A percentile compares a stretch with the other conserved stretches of the same genome.
phyloP scores from a whole-genome alignment of 306 rosid genomes.

The Dalbergia oliveri region DNA sequence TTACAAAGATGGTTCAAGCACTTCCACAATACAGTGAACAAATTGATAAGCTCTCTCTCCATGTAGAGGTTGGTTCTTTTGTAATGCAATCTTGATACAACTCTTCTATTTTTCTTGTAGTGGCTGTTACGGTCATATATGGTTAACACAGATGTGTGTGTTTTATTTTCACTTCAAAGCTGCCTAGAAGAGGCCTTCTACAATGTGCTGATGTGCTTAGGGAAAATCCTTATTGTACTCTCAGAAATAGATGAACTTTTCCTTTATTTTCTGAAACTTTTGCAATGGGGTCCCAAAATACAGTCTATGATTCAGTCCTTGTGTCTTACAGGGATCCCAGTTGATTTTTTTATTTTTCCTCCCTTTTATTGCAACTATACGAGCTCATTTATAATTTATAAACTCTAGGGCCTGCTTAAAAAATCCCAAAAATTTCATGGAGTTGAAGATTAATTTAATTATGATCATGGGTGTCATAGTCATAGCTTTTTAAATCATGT shows the following conservation, averaged over 20 bases:
- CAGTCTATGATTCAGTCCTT: constrained; percentile 30
- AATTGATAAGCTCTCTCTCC: constrained; percentile 94
- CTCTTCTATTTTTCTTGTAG: background rate
- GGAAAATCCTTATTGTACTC: constrained; percentile 26
- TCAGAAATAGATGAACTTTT: background rate
- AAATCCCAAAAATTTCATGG: background rate
- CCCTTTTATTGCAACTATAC: background rate
- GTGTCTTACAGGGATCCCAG: background rate
- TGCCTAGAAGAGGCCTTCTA: constrained; percentile 34
- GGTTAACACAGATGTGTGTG: constrained; percentile 26
- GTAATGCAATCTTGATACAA: constrained; percentile 23
- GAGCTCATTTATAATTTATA: constrained; percentile 6
- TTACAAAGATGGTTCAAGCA: constrained; percentile 98
- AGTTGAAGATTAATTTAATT: constrained; percentile 34
- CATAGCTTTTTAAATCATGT: constrained; percentile 34
- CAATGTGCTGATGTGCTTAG: background rate
- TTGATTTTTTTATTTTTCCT: background rate
- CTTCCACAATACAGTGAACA: constrained; percentile 99
- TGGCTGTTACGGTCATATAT: constrained; percentile 28
- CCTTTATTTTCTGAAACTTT: background rate
- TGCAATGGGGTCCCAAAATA: constrained; percentile 2
- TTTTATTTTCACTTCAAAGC: constrained; percentile 26
- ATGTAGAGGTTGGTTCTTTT: constrained; percentile 82
- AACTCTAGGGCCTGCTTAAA: constrained; percentile 11
- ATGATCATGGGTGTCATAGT: constrained; percentile 14